Percentiles rank a stretch among this genome's conserved stretches.
Conservation (phyloP, 2,329 filamentous ascomycete genomes). For the Neonectria neomacrospora region DNA sequence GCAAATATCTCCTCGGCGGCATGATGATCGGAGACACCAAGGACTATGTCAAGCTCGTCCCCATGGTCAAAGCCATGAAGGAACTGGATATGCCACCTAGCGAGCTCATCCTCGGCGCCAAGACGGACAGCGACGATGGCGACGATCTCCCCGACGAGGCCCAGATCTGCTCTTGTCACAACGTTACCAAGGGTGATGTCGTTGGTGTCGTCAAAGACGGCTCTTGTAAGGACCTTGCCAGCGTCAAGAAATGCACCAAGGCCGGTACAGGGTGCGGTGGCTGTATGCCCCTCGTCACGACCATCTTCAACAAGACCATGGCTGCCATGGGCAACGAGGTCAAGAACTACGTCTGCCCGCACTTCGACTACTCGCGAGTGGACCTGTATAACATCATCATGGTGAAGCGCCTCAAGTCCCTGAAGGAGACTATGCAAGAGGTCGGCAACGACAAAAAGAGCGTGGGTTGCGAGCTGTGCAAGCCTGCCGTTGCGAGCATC, state of each 20-base stretch:
- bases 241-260: slow-evolving; percentile 91
- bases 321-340: slow-evolving; percentile 86
- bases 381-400: slow-evolving; percentile 92
- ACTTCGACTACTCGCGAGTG: slow-evolving; percentile 84
- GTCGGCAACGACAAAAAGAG: slow-evolving; percentile 77
- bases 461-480: slow-evolving; percentile 88
- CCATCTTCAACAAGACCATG: slow-evolving; percentile 93
- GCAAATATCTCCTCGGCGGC: slow-evolving; percentile 89
- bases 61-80: slow-evolving; percentile 87
- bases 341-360: slow-evolving; percentile 85
- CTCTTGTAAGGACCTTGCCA: slow-evolving; percentile 81
- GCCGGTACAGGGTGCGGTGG: slow-evolving; percentile 91
- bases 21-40: slow-evolving; percentile 97
- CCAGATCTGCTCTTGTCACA: slow-evolving; percentile 93
- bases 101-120: slow-evolving; percentile 84
- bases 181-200: slow-evolving; percentile 87
- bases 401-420: slow-evolving; percentile 79
- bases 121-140: slow-evolving; percentile 74
- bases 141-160: slow-evolving; percentile 86
- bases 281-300: slow-evolving; percentile 87
- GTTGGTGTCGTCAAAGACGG: slow-evolving; percentile 78
- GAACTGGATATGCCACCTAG: slow-evolving; percentile 80
- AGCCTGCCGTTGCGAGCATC: slow-evolving; percentile 84
- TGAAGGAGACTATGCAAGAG: slow-evolving; percentile 81
- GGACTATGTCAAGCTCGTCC: slow-evolving; percentile 89